Evolutionary conservation across 495 filamentous ascomycete species (phyloP), one percentile per base, ranked within the genome.

Genomic region (Penicillium egyptiacum): DNA sequence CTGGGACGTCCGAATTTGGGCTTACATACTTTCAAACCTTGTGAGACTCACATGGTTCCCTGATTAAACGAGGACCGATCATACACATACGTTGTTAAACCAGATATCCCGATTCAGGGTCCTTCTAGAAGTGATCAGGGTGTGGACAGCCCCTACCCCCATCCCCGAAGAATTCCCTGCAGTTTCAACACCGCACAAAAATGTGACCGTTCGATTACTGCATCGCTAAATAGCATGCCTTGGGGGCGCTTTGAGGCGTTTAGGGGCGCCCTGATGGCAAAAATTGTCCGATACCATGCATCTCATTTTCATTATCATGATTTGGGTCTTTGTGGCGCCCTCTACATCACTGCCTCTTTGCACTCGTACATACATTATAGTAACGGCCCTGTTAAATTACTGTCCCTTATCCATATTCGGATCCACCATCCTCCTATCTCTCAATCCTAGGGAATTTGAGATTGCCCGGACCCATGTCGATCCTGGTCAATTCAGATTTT

Each of bases 111-210:
- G 4, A 33, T n/a, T 14, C 16, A 53, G 22, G 0, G 23, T 20
- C n/a, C 51, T 53, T 53, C 51, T 35, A 53, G 40, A 53, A 53
- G 19, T 30, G 22, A 23, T 44, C n/a, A 41, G 17, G 51, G 26
- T 10, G 16, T 33, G 17, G 31, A 12, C 11, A 43, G 33, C 40
- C 50, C 28, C 26, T 22, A 33, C n/a, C 16, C 11, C 8, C 25
- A 26, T 11, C 4, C 22, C 51, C n/a, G 26, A 53, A 11, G 19
- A 44, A 53, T 53, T 26, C 25, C 23, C n/a, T 45, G 8, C 19
- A 35, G 14, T 31, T 42, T n/a, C 25, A 2, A 25, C 4, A 4
- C 22, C 14, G 31, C 35, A 37, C 17, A 50, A 46, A 39, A 25
- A 30, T 35, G 43, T 42, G 33, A 55, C 35, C 25, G 17, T 19